These are phyloP conservation scores for Albugo candida DNA, from an alignment of 352 stramenopile species.

Conservation along the genomic window DNA sequence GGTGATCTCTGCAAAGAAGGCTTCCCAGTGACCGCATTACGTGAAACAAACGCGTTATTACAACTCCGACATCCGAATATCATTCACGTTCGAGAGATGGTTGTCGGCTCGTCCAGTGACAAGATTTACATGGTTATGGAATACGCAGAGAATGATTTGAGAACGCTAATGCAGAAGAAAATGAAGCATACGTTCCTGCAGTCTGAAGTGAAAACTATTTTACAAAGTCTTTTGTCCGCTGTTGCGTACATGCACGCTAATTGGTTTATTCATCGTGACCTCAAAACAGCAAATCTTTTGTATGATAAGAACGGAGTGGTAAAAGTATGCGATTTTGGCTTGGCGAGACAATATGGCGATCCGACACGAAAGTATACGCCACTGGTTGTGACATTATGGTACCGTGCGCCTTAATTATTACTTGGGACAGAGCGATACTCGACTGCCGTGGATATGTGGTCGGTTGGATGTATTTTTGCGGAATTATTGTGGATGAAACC, in stretches of 20 bases:
- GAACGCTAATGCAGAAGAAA: conserved; percentile 67
- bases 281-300: conserved; percentile 97
- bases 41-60: conserved; percentile 72
- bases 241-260: conserved; percentile 82
- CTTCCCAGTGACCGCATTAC: conserved; percentile 68
- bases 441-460: conserved; percentile 87
- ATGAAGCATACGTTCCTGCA: conserved; percentile 68
- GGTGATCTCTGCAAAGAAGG: conserved; percentile 53
- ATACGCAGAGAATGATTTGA: conserved; percentile 76
- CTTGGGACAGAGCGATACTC: conserved; percentile 66
- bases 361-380: conserved; percentile 67
- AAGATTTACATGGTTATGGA: conserved; percentile 88
- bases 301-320: conserved; percentile 73
- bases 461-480: conserved; percentile 62
- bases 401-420: conserved; percentile 82
- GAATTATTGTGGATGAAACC: conserved; percentile 58
- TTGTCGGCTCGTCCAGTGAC: conserved; percentile 66
- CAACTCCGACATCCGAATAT: conserved; percentile 76
- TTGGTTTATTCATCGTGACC: conserved; percentile 90
- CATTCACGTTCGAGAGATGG: conserved; percentile 73
- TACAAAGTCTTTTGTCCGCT: conserved; percentile 82
- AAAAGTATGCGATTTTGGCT: conserved; percentile 77
- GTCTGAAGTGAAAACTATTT: conserved; percentile 86
- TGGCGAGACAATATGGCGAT: conserved; percentile 63
- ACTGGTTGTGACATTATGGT: conserved; percentile 82